phyloP scores from a whole-genome alignment of 2,329 filamentous ascomycete species.

The Penicillium sp. region DNA sequence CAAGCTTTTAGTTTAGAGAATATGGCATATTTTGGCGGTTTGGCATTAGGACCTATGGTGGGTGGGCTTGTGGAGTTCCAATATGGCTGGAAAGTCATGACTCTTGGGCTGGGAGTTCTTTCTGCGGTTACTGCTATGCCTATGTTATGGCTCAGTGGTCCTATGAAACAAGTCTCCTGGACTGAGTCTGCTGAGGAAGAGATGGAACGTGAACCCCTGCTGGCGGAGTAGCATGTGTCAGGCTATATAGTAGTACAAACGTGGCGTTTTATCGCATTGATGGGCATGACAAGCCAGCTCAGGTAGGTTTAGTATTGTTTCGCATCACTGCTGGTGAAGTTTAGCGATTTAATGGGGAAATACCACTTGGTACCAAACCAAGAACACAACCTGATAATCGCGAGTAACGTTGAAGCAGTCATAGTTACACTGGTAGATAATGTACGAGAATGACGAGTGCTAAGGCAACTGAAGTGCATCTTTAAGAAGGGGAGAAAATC shows the following conservation, averaged over 20 bases:
- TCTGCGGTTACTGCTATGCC: conserved; percentile 22
- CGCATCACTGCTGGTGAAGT: neutral
- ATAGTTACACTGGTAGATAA: conserved; percentile 2
- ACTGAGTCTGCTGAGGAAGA: conserved; percentile 9
- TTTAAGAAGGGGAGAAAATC: neutral
- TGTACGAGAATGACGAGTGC: neutral
- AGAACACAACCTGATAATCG: neutral
- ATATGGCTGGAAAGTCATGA: conserved; percentile 29
- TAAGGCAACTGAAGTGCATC: conserved; percentile 3
- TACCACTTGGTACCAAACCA: too few relatives aligned
- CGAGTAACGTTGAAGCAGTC: conserved; percentile 4
- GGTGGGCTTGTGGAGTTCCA: conserved; percentile 42
- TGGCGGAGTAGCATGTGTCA: neutral
- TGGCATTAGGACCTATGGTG: conserved; percentile 58
- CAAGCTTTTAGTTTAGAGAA: conserved; percentile 63
- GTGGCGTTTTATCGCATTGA: neutral
- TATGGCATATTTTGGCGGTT: conserved; percentile 58
- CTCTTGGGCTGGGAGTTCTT: conserved; percentile 26
- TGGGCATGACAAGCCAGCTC: neutral
- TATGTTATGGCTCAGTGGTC: conserved; percentile 14
- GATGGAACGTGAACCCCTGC: conserved; percentile 5
- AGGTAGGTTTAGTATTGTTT: neutral
- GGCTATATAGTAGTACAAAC: neutral
- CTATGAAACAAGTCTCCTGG: neutral
- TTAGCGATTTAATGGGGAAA: neutral